Percentiles rank a stretch among this genome's conserved stretches.
phyloP scores from a whole-genome alignment of 2,329 filamentous ascomycete genomes.

The Aspergillus fumigatus region DNA sequence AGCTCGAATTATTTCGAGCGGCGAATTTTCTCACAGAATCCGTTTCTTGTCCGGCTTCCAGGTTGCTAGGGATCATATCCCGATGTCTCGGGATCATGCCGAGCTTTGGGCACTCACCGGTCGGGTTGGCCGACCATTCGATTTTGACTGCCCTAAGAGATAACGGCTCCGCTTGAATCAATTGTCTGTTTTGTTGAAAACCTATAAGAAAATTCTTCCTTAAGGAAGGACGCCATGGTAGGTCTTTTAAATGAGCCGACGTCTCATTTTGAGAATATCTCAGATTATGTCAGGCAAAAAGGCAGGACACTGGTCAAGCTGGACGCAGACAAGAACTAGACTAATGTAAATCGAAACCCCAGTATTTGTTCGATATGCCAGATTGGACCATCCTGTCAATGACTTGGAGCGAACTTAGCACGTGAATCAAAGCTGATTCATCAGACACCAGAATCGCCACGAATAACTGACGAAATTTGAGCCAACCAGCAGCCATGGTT shows the following conservation, averaged over 20 bases:
- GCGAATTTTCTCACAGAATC: not conserved
- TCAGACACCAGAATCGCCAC: not conserved
- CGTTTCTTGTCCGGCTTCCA: not conserved
- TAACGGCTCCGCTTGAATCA: not conserved
- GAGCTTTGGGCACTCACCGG: not conserved
- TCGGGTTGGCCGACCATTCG: not conserved
- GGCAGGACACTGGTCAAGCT: not conserved
- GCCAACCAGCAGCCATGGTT: not conserved
- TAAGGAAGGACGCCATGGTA: not conserved
- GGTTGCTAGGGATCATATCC: not conserved
- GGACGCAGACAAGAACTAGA: too few species aligned
- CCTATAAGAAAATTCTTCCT: not conserved
- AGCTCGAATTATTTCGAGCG: not conserved
- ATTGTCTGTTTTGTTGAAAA: not conserved
- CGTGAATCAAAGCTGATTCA: not conserved
- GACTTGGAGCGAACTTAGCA: not conserved
- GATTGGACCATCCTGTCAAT: not conserved
- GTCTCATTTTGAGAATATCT: too few species aligned
- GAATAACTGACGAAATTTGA: not conserved
- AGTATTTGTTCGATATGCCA: not conserved
- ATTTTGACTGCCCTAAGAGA: not conserved
- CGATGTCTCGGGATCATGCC: slow-evolving; percentile 6
- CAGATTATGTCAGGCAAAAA: too few species aligned
- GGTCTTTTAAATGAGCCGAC: not conserved
- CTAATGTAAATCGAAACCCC: too few species aligned